Base-by-base conservation (phyloP, 805 yeast species). In the Zygotorulaspora danielsina region DNA sequence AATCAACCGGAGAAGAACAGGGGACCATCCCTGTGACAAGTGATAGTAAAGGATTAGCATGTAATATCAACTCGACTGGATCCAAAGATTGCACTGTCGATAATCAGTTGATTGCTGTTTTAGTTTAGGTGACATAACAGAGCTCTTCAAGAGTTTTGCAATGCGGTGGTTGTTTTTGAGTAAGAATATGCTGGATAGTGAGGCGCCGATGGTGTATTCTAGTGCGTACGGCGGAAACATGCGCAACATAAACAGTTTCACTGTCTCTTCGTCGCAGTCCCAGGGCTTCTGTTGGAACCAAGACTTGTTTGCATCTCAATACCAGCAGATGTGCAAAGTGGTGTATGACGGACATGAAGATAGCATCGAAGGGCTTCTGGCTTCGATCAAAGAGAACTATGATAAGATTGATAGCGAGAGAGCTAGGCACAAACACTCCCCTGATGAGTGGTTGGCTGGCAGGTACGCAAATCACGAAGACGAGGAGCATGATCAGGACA, bases 241-340 rank as follows among this genome's bases (percentile, higher is more conserved):
- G 6, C 43, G 39, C 24, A 41, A 40, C 19, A 34, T 45, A 16
- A 46, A 38, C 22, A 45, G 45, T 26, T 57, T 39, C 28, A 44
- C 54, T 9, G 31, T 57, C 9, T 41, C 55, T 2, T 41, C 52
- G 7, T 47, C 61, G 17, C 83, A 81, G 51, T 73, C 81, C 21
- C 89, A 83, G 54, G 93, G 93, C 2, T 83, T 82, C 51, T 61
- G 75, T 2, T 83, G 86, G 76, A 82, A 83, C 55, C 89, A 82
- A 53, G 89, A 82, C 51, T 61, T 81, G 32, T 83, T 81, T 68
- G 89, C 87, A 2, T 69, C 80, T 1, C 79, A 80, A 19, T 79
- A 77, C 55, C 84, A 80, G 52, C 89, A 82, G 42, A 64, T 60
- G 32, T 59, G 69, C 33, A 71, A 70, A 12, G 60, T 65, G 0